Evolutionary conservation across 176 grass and related monocot genomes (phyloP), one percentile per base, ranked within the genome.

Genomic region (Zoysia pacifica): DNA sequence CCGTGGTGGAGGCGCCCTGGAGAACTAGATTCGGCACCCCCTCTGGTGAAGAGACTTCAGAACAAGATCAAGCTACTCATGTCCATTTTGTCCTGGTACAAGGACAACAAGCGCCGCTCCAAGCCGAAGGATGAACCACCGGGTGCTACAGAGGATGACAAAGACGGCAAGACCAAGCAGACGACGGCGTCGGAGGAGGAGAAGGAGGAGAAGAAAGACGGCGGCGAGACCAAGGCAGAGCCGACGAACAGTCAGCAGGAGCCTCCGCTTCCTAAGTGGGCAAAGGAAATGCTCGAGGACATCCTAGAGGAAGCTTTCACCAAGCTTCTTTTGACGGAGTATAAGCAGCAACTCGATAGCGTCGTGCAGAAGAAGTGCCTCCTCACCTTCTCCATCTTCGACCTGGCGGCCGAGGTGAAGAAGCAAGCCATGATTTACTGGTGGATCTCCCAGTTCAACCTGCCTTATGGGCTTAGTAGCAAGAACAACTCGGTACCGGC

Each of bases 321-420:
- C 4, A 80, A 38, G 54, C 70, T 84, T 2, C 40, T 84, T 1
- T 20, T 2, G 2, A 14, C 20, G 54, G 82, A 89, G 64, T 84
- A 48, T 70, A 9, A 1, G 37, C 0, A 5, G 51, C 1, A 11
- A 0, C 76, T 75, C 18, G 2, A 4, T 20, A 0, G 9, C 41
- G 18, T 28, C 9, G 7, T 28, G 28, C 28, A 9, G 43, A 5
- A 39, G 61, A 4, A 16, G n/a, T 80, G 88, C 75, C 79, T 90
- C 13, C 84, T 80, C 56, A 83, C 74, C 79, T 90, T 90, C 48
- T 62, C 84, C 42, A 48, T 87, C 70, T 90, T 90, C 80, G 41
- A 72, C 6, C 70, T 83, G 36, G 63, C 6, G 70, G n/a, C 47
- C 5, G 0, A 80, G 58, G 80, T 90, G 55, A 90, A 87, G 75